Conservation (phyloP, 495 filamentous ascomycete genomes). For the Penicillium waksmanii region DNA sequence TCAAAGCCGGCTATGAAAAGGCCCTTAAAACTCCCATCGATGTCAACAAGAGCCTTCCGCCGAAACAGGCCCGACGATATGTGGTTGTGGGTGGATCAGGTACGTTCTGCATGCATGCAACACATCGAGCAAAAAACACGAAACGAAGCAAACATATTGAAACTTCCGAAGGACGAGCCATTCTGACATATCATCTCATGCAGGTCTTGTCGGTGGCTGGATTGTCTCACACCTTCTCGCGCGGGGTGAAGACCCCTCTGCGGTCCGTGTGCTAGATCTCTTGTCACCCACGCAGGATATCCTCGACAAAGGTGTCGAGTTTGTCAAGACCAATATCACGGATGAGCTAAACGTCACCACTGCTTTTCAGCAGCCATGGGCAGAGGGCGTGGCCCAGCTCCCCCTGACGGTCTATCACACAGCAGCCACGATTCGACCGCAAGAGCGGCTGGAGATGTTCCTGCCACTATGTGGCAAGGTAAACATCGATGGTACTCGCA, state of each 20-base stretch:
- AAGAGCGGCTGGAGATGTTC: constrained; percentile 49
- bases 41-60: constrained; percentile 52
- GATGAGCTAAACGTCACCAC: constrained; percentile 46
- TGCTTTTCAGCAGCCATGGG: constrained; percentile 57
- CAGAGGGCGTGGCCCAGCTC: constrained; percentile 40
- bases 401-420: constrained; percentile 64
- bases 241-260: constrained; percentile 56
- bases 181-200: constrained; percentile 4
- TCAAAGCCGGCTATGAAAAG: constrained; percentile 52
- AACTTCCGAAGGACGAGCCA: not conserved
- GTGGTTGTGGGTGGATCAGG: constrained; percentile 61
- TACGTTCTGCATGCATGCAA: constrained; percentile 33
- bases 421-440: constrained; percentile 53
- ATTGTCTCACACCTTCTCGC: constrained; percentile 57
- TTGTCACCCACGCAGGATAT: constrained; percentile 43
- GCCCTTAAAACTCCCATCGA: constrained; percentile 49
- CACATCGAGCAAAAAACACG: not conserved
- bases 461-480: constrained; percentile 53
- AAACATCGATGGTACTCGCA: constrained; percentile 56
- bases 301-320: constrained; percentile 45
- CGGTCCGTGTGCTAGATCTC: constrained; percentile 60
- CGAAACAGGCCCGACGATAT: constrained; percentile 57
- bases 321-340: constrained; percentile 57
- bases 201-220: constrained; percentile 60
- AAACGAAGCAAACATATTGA: not conserved